Base-by-base conservation (phyloP, 441 rosid genomes). In the Pelargonium australe region DNA sequence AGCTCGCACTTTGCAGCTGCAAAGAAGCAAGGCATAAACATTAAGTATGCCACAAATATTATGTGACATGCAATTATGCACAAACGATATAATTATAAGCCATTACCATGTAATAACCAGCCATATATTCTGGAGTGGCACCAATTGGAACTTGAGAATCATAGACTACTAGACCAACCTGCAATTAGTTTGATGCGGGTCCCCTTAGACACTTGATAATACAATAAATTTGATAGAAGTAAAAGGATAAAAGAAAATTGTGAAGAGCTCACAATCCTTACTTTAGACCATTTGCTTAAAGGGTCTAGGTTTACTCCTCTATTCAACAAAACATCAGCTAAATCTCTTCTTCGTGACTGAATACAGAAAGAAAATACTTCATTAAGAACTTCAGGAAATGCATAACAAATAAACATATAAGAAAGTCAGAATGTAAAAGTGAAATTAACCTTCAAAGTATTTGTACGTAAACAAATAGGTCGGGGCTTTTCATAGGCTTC, bases 111-210 rank as follows among this genome's bases (percentile, higher is more conserved):
- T 94, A 94, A 77, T 77, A 84, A 45, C 96, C 96, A 65, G 93
- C 91, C 92, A 91, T 83, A 80, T 91, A 94, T 80, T 94, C 99
- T 71, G 99, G 99, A 69, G 98, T 94, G 65, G 98, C 96, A 75
- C 98, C 98, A 40, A 93, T 85, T n/a, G 95, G 95, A 45, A 91
- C 96, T 84, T 91, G 98, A 14, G 97, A 91, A 73, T 93, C 96
- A 68, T 89, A 89, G 12, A 91, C 97, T 70, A 89, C 87, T 66
- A 93, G 85, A 71, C 98, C 97, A 73, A 91, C 97, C 98, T 93
- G 78, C 68, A 74, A 66, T 51, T 63, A 69, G 28, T 16, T 13
- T 6, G 13, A 69, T 44, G 14, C 73, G 8, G 13, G 45, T n/a
- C 66, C 17, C 63, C 25, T 65, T 53, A 20, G 65, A 69, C 72